Percentiles rank a stretch among this genome's conserved stretches.
Evolutionary conservation across 1,139 yeast genomes (phyloP).

Genomic region (Taphrina confusa): DNA sequence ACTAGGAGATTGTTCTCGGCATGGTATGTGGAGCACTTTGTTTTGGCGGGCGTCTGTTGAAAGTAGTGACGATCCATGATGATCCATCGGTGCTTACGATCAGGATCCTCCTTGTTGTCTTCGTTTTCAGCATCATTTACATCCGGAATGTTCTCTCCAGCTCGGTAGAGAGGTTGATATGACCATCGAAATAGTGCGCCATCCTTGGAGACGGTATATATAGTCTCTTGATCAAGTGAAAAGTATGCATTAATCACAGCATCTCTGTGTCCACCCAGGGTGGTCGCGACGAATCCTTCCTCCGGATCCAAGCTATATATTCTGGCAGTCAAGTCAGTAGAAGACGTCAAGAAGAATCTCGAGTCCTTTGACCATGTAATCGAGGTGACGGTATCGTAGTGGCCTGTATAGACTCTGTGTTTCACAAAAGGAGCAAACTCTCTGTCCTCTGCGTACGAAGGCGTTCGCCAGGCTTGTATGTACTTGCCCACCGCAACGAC

Average conservation of each 20-base stretch:
- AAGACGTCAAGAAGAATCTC: constrained; percentile 78
- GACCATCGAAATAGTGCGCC: constrained; percentile 96
- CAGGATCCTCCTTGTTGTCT: constrained; percentile 37
- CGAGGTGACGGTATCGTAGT: constrained; percentile 75
- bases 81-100: constrained; percentile 60
- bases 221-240: constrained; percentile 69
- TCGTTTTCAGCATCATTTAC: constrained; percentile 37
- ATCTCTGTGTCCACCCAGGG: constrained; percentile 91
- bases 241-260: constrained; percentile 85
- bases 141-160: constrained; percentile 44
- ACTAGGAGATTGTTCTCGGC: constrained; percentile 67
- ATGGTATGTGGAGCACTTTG: constrained; percentile 83
- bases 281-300: constrained; percentile 79
- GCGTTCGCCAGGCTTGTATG: constrained; percentile 93
- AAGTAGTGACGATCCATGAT: constrained; percentile 74
- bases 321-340: constrained; percentile 86
- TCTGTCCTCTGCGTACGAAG: constrained; percentile 63
- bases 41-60: constrained; percentile 64
- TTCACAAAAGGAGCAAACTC: constrained; percentile 96
- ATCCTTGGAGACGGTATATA: constrained; percentile 88
- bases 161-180: constrained; percentile 52
- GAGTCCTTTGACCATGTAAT: constrained; percentile 90
- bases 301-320: constrained; percentile 74
- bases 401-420: constrained; percentile 89
- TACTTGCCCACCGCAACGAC: constrained; percentile 83